Evolutionary conservation across 2,329 filamentous ascomycete genomes (phyloP), one percentile per base, ranked within the genome.

Genomic region (Thermothelomyces thermophilus): DNA sequence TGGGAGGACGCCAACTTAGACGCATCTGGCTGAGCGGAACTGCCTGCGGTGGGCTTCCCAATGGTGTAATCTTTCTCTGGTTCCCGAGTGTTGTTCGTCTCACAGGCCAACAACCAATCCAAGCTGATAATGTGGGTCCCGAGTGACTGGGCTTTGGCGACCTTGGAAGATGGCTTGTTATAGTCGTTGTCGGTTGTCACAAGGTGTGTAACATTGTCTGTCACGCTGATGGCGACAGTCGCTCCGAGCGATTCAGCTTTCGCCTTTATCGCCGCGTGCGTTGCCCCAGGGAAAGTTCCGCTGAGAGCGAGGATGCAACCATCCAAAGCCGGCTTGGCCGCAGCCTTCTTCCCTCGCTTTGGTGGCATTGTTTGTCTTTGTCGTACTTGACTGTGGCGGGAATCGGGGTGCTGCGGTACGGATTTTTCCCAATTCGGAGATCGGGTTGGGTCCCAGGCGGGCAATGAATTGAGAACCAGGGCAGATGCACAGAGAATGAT

Each of bases 31-130:
- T 53, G 13, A 17, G 31, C 11, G 37, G 34, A 41, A 11, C 49
- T 41, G 3, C 44, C 22, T 11, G 46, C 11, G 5, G 55, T 40
- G 5, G 51, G 19, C 5, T 33, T n/a, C 5, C 46, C 41, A 3
- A 55, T 36, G 3, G 46, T 14, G 40, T 56, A 58, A 11, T 56
- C 20, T 5, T 60, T 55, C 57, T 71, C 71, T 2, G 59, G 44
- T 46, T 73, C 59, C 28, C 67, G 70, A 10, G 66, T 62, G 40
- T 68, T 69, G 14, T 67, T 63, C 13, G 67, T 54, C 33, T 76
- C 66, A 19, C 74, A 81, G n/a, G 82, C 74, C 2, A 76, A 55
- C n/a, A 83, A 66, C 85, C 85, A 89, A 13, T 76, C 66, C 0
- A 83, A 63, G 9, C 66, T 71, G 22, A 88, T 74, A 40, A 87